Conservation (phyloP, 345 rosid species). For the Carallia brachiata region DNA sequence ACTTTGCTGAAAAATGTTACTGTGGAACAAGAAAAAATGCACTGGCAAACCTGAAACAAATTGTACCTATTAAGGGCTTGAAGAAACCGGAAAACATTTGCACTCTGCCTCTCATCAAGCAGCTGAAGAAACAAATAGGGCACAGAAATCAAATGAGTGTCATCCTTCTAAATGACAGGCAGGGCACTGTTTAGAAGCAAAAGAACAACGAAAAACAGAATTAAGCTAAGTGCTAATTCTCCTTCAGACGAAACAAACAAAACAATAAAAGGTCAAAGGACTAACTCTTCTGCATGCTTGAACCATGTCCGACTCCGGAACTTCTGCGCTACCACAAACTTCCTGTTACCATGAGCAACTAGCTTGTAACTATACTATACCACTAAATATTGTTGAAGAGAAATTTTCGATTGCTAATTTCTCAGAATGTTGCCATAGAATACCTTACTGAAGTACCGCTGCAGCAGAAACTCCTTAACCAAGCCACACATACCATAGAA, state of each 20-base stretch:
- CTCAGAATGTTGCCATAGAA: neutral
- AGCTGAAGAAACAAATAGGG: conserved; percentile 19
- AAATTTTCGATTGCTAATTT: neutral
- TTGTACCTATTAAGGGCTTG: conserved; percentile 20
- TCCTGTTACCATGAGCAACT: conserved; percentile 16
- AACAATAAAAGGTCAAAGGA: neutral
- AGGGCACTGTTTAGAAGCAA: neutral
- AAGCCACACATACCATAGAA: conserved; percentile 33
- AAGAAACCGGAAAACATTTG: conserved; percentile 26
- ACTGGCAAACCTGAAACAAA: neutral
- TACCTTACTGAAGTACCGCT: conserved; percentile 35
- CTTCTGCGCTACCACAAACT: conserved; percentile 29
- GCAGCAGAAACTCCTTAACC: conserved; percentile 27
- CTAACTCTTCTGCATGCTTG: conserved; percentile 30
- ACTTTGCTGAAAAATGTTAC: neutral
- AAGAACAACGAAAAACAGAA: neutral
- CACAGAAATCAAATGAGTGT: conserved; percentile 2
- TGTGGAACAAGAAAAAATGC: neutral
- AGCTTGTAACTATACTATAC: neutral
- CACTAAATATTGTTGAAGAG: neutral
- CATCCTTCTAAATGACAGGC: neutral
- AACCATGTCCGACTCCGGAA: conserved; percentile 27
- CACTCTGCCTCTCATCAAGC: conserved; percentile 32
- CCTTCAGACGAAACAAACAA: neutral
- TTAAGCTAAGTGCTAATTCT: neutral